Evolutionary conservation across 2,329 filamentous ascomycete genomes (phyloP).

Genomic region (Tolypocladium cylindrosporum): DNA sequence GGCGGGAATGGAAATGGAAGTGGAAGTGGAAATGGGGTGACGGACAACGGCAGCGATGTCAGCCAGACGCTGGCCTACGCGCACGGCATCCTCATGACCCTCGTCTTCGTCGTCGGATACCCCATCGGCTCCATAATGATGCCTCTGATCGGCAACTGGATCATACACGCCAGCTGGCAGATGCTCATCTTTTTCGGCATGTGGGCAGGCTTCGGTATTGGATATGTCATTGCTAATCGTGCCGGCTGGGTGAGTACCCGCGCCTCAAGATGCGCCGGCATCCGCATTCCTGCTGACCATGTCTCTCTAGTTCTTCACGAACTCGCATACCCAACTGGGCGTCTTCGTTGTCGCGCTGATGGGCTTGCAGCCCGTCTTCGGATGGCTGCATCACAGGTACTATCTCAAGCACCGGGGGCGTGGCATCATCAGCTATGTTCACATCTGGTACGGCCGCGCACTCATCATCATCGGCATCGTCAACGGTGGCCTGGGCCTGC

Average conservation of each 20-base stretch:
- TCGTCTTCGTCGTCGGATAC: conserved; percentile 49
- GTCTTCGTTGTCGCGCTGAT: conserved; percentile 43
- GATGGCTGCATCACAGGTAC: conserved; percentile 45
- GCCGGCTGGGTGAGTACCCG: conserved; percentile 28
- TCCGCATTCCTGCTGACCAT: conserved; percentile 7
- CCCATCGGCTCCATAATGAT: conserved; percentile 52
- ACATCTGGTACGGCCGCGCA: conserved; percentile 53
- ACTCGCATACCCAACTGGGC: conserved; percentile 46
- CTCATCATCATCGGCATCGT: conserved; percentile 49
- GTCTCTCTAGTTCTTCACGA: conserved; percentile 37
- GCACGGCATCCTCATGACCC: conserved; percentile 51
- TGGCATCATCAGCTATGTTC: conserved; percentile 41
- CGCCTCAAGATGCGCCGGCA: background rate
- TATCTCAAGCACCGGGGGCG: conserved; percentile 38
- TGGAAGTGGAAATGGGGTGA: background rate
- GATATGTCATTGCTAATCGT: conserved; percentile 36
- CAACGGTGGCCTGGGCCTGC: conserved; percentile 53
- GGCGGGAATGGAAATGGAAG: conserved; percentile 1
- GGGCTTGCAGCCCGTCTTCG: conserved; percentile 47
- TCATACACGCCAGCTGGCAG: conserved; percentile 49
- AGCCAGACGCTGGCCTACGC: conserved; percentile 23
- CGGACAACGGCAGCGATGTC: conserved; percentile 3
- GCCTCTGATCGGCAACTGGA: conserved; percentile 46
- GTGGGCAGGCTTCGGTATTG: conserved; percentile 51
- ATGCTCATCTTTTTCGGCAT: conserved; percentile 42